These are phyloP conservation scores for Tylopilus orsonianus DNA, from an alignment of 1,284 basidiomycete species.

Conservation along the genomic window DNA sequence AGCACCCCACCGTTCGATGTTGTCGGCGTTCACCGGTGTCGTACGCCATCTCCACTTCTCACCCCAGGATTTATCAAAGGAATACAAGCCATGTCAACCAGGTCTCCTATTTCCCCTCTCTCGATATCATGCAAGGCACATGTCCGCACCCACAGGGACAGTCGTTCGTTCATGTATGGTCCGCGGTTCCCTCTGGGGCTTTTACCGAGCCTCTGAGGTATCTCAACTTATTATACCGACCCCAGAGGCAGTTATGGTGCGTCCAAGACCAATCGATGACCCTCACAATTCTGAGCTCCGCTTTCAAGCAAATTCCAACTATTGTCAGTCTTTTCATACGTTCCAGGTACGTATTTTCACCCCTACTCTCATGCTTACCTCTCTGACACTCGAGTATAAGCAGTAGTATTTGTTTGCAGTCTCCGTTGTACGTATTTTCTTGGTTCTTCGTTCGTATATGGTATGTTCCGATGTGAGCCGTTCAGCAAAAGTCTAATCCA, in stretches of 20 bases:
- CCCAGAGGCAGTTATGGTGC: constrained; percentile 7
- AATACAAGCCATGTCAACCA: not conserved
- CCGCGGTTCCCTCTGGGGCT: constrained; percentile 2
- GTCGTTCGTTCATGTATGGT: not conserved
- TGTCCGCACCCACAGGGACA: not conserved
- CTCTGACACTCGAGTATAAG: no score
- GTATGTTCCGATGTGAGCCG: no score
- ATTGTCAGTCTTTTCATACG: constrained; percentile 17
- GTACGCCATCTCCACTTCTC: not conserved
- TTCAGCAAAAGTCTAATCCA: no score
- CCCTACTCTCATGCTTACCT: no score
- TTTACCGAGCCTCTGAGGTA: constrained; percentile 12
- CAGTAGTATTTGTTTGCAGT: no score
- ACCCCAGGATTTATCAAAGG: not conserved
- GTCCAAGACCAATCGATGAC: not conserved
- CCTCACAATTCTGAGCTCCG: not conserved
- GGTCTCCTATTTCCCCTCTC: constrained; percentile 1
- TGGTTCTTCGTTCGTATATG: not conserved
- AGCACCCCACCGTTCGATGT: not conserved
- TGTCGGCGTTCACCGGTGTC: not conserved
- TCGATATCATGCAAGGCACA: constrained; percentile 6
- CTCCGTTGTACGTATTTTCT: no score
- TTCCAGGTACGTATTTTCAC: not conserved
- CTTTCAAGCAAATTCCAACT: constrained; percentile 14
- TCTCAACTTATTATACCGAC: no score